Evolutionary conservation across 2,329 filamentous ascomycete genomes (phyloP), one percentile per base, ranked within the genome.

Genomic region (Bretziella fagacearum): DNA sequence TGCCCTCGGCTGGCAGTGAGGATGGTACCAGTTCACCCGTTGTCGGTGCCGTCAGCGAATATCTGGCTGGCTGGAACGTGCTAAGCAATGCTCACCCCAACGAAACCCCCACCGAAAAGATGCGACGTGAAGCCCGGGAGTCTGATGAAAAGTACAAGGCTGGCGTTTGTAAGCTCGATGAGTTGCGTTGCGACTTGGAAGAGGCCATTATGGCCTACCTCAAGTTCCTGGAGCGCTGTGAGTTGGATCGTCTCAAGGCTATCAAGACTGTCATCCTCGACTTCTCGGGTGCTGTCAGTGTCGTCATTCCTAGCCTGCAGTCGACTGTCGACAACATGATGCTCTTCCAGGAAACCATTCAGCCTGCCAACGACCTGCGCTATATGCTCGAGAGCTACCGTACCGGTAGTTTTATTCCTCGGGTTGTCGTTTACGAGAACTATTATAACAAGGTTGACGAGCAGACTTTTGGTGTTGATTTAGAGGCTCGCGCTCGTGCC

Each of bases 371-470:
- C 32, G 91, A 98, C 62, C 67, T 98, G 55, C 76, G 91, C 53
- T 98, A 96, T 61, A 73, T 98, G 51, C 71, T 98, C 39, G 91
- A 98, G 65, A 98, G 89, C 60, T 98, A 98, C 64, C 81, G 87
- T 53, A 98, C 91, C 5, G 91, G 91, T 53, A 84, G 80, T 54
- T 98, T 93, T 60, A 76, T 85, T 44, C 91, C 91, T 6, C 87
- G 77, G 57, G 89, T 96, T 23, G 78, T 86, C 40, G 81, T 85
- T 3, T 98, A 98, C 63, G 91, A 98, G 65, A 98, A 96, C 62
- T 98, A 98, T 65, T 98, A 98, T 68, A 95, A 95, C 63, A 86
- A 84, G 54, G 86, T 95, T 20, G 91, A 95, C 60, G 87, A 95
- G 59, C 87, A 96, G 70, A 94, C 85, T 1, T 98, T 96, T 59